These are phyloP conservation scores for Grigorovia humatica DNA, from an alignment of 805 yeast genomes.

Conservation along the genomic window DNA sequence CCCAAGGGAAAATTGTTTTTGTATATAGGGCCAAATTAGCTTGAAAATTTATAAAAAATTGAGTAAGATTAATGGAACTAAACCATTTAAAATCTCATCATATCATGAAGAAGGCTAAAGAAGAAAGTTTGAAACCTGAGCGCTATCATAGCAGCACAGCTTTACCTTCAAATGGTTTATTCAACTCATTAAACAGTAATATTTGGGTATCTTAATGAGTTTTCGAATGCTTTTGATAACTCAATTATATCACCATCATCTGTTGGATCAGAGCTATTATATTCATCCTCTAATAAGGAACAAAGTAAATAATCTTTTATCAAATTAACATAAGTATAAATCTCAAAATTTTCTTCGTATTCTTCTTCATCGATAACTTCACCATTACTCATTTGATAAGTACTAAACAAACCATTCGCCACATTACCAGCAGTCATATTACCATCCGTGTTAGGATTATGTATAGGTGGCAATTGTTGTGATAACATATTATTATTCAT, in stretches of 20 bases:
- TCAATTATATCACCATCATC: background rate
- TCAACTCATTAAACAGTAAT: slow-evolving; percentile 4
- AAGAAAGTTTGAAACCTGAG: too few species aligned
- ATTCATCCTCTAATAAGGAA: slow-evolving; percentile 19
- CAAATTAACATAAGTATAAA: slow-evolving; percentile 14
- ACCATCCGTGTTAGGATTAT: too few species aligned
- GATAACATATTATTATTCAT: background rate
- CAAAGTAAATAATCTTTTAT: slow-evolving; percentile 24
- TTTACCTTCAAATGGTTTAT: too few species aligned
- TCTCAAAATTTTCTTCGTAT: slow-evolving; percentile 9
- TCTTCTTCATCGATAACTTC: slow-evolving; percentile 4
- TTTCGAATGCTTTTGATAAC: background rate
- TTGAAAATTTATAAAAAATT: too few species aligned
- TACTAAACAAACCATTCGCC: slow-evolving; percentile 9
- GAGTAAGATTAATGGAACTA: too few species aligned
- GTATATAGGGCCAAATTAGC: too few species aligned
- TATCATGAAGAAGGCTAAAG: too few species aligned
- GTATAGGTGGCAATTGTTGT: background rate
- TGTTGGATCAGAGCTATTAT: slow-evolving; percentile 5
- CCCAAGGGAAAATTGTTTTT: too few species aligned
- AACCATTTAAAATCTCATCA: too few species aligned
- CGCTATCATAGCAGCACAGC: background rate
- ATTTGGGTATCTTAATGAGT: slow-evolving; percentile 7
- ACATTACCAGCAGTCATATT: too few species aligned
- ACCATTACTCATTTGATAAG: slow-evolving; percentile 14